These are phyloP conservation scores for Tuber calosporum DNA, from an alignment of 495 filamentous ascomycete species.

Conservation along the genomic window DNA sequence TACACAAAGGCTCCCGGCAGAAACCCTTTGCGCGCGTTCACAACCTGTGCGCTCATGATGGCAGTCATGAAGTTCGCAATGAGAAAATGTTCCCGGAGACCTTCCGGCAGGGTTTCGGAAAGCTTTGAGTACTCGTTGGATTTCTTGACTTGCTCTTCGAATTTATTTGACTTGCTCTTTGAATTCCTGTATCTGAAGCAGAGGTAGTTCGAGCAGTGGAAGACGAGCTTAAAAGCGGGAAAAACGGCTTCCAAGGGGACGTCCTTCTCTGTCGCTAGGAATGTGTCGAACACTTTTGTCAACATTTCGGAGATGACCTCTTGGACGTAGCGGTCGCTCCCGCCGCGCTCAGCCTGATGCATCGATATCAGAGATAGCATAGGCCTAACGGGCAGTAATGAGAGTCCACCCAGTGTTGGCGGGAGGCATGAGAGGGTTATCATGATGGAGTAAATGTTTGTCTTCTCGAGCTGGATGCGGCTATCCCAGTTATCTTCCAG, in stretches of 20 bases:
- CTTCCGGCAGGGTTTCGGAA: background rate
- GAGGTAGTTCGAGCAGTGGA: background rate
- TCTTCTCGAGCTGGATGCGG: background rate
- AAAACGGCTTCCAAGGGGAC: background rate
- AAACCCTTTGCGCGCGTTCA: background rate
- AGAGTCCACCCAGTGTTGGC: background rate
- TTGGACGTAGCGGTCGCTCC: background rate
- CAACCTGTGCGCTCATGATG: background rate
- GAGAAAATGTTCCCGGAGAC: background rate
- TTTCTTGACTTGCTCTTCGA: background rate
- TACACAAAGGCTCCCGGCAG: background rate
- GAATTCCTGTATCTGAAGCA: background rate
- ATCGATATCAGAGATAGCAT: background rate
- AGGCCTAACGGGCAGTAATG: background rate
- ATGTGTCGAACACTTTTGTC: background rate
- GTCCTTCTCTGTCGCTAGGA: background rate
- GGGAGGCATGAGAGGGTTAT: conserved; percentile 3
- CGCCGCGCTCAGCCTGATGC: background rate
- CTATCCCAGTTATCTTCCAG: background rate
- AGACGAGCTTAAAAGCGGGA: background rate
- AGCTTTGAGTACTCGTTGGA: background rate
- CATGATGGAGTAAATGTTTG: background rate
- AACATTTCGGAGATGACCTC: background rate
- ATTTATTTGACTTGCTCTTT: background rate
- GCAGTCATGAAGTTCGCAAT: conserved; percentile 1